phyloP scores from a whole-genome alignment of 768 basidiomycete genomes.

The Serpula lacrymans region DNA sequence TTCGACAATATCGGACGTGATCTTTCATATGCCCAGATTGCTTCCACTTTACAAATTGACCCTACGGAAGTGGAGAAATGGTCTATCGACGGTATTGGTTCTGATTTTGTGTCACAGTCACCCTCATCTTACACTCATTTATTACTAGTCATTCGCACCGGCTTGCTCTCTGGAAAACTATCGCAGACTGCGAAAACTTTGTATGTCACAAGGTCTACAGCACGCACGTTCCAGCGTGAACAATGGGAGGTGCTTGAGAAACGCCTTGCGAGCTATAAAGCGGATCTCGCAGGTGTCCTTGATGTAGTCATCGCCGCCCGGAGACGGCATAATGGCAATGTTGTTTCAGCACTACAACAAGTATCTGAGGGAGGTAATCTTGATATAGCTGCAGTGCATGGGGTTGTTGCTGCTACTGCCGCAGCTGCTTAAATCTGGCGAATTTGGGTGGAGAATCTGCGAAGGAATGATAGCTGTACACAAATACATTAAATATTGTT shows the following conservation, averaged over 20 bases:
- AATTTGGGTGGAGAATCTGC: too few species aligned
- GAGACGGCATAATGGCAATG: constrained; percentile 28
- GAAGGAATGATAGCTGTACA: too few species aligned
- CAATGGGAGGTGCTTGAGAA: constrained; percentile 82
- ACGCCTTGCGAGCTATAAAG: constrained; percentile 74
- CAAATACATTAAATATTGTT: too few species aligned
- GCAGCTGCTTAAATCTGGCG: too few species aligned
- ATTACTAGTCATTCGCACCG: constrained; percentile 69
- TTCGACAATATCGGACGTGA: constrained; percentile 73
- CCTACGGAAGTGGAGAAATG: constrained; percentile 73
- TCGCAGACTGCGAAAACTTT: constrained; percentile 76
- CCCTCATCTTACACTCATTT: background rate
- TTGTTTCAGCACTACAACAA: constrained; percentile 18
- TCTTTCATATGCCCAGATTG: constrained; percentile 68
- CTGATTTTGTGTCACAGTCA: background rate
- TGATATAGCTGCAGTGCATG: too few species aligned
- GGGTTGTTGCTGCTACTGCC: too few species aligned
- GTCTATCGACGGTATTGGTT: constrained; percentile 74
- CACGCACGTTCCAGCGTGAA: constrained; percentile 70
- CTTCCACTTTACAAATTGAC: constrained; percentile 62
- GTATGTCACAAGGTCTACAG: constrained; percentile 68
- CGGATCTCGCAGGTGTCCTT: constrained; percentile 62
- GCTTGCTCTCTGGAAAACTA: constrained; percentile 77
- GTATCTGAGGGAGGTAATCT: too few species aligned
- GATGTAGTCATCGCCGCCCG: constrained; percentile 65